A percentile compares a stretch with the other conserved stretches of the same genome.
These are phyloP conservation scores for Trypanosoma mega DNA, from an alignment of 208 protist species.

Conservation along the genomic window DNA sequence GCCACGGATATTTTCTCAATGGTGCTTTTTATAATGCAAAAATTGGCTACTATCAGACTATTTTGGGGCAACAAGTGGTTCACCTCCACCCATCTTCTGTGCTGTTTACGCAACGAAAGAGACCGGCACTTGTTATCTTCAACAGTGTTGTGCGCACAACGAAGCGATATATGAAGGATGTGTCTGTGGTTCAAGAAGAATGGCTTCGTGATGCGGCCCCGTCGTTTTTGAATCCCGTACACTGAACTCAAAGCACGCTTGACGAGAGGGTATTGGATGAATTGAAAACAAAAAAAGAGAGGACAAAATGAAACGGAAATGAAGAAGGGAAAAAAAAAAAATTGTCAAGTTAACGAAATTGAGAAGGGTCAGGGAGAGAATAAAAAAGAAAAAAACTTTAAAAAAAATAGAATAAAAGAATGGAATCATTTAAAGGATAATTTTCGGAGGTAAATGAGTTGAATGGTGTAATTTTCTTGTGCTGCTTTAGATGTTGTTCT, in stretches of 20 bases:
- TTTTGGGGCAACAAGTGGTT: constrained; percentile 77
- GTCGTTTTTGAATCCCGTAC: constrained; percentile 43
- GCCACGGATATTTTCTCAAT: constrained; percentile 86
- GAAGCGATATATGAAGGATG: constrained; percentile 90
- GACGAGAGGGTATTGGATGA: no score
- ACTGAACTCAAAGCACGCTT: constrained; percentile 24
- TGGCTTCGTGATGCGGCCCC: constrained; percentile 84
- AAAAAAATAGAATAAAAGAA: no score
- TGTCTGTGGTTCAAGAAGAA: constrained; percentile 86
- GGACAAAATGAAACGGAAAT: background rate
- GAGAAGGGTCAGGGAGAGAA: background rate
- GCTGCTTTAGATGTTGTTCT: no score
- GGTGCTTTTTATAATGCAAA: constrained; percentile 90
- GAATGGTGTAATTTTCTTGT: no score
- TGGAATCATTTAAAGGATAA: no score
- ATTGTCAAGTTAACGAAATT: background rate
- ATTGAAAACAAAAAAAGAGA: background rate
- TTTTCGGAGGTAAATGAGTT: no score
- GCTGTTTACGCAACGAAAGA: constrained; percentile 79
- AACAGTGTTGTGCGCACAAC: constrained; percentile 88
- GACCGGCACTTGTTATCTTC: constrained; percentile 84
- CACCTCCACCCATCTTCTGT: constrained; percentile 88
- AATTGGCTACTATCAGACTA: constrained; percentile 77
- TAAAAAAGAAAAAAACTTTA: background rate
- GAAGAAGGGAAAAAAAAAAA: constrained; percentile 2